phyloP scores from a whole-genome alignment of 1,284 basidiomycete genomes.

The Gymnopus androsaceus region DNA sequence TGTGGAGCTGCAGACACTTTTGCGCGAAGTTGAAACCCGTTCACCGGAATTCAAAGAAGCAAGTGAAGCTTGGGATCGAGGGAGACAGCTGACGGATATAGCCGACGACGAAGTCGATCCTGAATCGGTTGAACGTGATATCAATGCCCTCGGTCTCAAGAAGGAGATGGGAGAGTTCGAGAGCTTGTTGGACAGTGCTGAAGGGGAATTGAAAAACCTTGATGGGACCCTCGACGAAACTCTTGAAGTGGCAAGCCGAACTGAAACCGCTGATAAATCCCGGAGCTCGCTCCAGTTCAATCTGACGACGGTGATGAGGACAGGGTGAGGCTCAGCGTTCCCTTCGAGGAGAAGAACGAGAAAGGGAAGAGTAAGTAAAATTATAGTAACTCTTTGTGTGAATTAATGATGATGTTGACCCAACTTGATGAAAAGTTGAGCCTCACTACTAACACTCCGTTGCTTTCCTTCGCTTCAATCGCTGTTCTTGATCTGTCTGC shows the following conservation, averaged over 20 bases:
- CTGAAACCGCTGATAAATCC: neutral
- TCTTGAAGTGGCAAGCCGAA: neutral
- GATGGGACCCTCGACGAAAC: conserved; percentile 7
- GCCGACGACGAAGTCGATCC: neutral
- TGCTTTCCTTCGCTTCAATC: no score
- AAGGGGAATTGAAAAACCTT: conserved; percentile 4
- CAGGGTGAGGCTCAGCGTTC: conserved; percentile 11
- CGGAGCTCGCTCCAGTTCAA: neutral
- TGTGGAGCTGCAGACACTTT: conserved; percentile 15
- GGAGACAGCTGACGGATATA: neutral
- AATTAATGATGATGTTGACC: no score
- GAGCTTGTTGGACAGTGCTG: conserved; percentile 5
- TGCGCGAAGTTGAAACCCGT: conserved; percentile 4
- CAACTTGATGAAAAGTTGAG: no score
- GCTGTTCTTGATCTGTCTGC: no score
- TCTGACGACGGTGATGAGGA: conserved; percentile 9
- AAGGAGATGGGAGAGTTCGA: conserved; percentile 7
- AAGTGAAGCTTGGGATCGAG: conserved; percentile 7
- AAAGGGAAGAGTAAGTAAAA: neutral
- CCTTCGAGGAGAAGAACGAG: neutral
- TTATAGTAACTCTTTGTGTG: no score
- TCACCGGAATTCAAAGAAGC: conserved; percentile 9
- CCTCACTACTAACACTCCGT: no score
- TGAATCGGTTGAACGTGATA: neutral
- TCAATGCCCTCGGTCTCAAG: neutral